phyloP scores from a whole-genome alignment of 352 stramenopile species.

The Pythium volutum region DNA sequence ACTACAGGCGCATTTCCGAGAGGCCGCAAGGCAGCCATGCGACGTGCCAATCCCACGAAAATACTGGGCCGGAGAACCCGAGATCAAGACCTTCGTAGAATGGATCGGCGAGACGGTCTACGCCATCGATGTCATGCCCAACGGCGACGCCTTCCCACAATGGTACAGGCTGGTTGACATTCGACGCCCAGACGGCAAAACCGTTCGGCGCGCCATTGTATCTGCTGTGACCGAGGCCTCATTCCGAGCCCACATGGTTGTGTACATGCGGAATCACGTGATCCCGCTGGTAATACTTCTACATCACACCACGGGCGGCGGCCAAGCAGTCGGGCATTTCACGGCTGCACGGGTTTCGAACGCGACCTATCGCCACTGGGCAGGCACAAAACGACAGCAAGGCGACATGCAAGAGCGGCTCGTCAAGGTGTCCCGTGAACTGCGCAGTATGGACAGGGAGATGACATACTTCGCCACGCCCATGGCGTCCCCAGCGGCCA shows the following conservation, averaged over 20 bases:
- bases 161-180: neutral
- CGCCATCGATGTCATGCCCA: no score
- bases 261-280: constrained; percentile 3
- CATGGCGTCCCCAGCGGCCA: neutral
- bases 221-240: neutral
- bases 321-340: neutral
- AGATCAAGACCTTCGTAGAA: constrained; percentile 7
- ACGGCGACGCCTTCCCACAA: constrained; percentile 5
- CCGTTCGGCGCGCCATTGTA: neutral
- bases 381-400: neutral
- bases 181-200: neutral
- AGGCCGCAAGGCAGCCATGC: neutral
- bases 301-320: neutral
- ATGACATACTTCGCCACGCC: neutral
- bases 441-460: neutral
- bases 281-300: constrained; percentile 1
- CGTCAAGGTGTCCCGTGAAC: neutral
- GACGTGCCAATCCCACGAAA: neutral
- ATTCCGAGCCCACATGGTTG: neutral
- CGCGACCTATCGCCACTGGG: neutral
- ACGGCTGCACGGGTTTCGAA: constrained; percentile 2
- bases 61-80: constrained; percentile 7
- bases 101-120: neutral
- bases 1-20: neutral
- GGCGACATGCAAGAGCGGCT: neutral